These are phyloP conservation scores for Nothophaeocryptopus gaeumannii DNA, from an alignment of 2,329 filamentous ascomycete genomes.

Conservation along the genomic window DNA sequence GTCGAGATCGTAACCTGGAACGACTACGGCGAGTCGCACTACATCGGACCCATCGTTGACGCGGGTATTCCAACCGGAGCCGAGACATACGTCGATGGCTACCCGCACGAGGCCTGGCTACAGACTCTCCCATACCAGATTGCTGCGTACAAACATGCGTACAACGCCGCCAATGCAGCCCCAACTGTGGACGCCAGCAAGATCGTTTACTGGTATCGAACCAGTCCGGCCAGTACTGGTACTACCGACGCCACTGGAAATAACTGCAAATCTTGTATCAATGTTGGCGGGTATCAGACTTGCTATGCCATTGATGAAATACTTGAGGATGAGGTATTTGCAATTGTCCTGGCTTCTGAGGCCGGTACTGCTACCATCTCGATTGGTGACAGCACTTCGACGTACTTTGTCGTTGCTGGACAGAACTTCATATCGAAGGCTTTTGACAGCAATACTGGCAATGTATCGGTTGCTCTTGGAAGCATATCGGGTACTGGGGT, in stretches of 20 bases:
- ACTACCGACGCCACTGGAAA: slow-evolving; percentile 38
- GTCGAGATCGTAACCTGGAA: slow-evolving; percentile 60
- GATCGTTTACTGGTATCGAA: slow-evolving; percentile 47
- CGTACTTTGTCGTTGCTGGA: slow-evolving; percentile 13
- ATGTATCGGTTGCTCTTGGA: slow-evolving; percentile 39
- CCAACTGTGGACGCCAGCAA: slow-evolving; percentile 26
- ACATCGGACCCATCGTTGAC: slow-evolving; percentile 44
- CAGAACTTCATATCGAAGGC: slow-evolving; percentile 30
- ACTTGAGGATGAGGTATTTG: slow-evolving; percentile 46
- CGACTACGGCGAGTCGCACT: slow-evolving; percentile 59
- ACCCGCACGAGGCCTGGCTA: slow-evolving; percentile 52
- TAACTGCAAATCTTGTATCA: slow-evolving; percentile 26
- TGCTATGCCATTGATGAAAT: slow-evolving; percentile 31
- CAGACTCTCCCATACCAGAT: slow-evolving; percentile 52
- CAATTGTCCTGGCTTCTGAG: slow-evolving; percentile 38
- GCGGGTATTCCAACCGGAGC: slow-evolving; percentile 39
- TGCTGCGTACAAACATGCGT: slow-evolving; percentile 50
- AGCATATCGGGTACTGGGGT: slow-evolving; percentile 33
- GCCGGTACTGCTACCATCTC: slow-evolving; percentile 37
- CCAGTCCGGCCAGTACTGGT: slow-evolving; percentile 37
- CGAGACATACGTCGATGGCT: slow-evolving; percentile 47
- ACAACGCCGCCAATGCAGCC: slow-evolving; percentile 9
- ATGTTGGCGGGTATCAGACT: slow-evolving; percentile 32
- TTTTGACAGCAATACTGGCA: slow-evolving; percentile 40
- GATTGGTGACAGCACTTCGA: slow-evolving; percentile 37